phyloP scores from a whole-genome alignment of 176 grass and related monocot species.

The Oryza rufipogon region DNA sequence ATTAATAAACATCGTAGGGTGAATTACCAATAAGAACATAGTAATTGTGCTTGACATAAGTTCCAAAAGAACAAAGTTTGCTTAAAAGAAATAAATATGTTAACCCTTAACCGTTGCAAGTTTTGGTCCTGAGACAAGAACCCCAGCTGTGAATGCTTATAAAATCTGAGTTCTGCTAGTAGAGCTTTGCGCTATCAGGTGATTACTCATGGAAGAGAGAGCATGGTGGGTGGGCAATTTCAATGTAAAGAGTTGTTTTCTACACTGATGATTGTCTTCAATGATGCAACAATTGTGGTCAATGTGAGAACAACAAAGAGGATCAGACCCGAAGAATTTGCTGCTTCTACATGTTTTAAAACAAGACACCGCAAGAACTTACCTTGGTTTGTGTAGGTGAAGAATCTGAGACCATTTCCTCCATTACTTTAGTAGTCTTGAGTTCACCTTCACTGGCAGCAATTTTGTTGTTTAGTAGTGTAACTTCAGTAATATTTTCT shows the following conservation, averaged over 20 bases:
- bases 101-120: background rate
- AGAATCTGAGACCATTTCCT: conserved; percentile 38
- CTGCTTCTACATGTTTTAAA: background rate
- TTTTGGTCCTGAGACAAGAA: background rate
- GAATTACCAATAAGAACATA: background rate
- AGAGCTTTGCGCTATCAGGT: background rate
- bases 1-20: background rate
- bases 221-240: background rate
- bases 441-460: conserved; percentile 41
- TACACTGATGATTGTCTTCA: background rate
- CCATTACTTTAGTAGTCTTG: background rate
- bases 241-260: background rate
- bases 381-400: conserved; percentile 44
- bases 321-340: conserved; percentile 1
- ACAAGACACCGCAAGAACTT: conserved; percentile 26
- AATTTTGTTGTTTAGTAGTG: conserved; percentile 34
- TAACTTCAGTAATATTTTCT: conserved; percentile 36
- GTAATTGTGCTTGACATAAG: background rate
- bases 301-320: background rate
- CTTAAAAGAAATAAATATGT: background rate
- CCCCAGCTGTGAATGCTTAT: background rate
- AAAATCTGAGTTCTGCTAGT: background rate
- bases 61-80: background rate
- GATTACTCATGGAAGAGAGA: background rate
- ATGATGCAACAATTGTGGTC: background rate